phyloP scores from a whole-genome alignment of 1,284 basidiomycete species.

The Fomitiporia mediterranea region DNA sequence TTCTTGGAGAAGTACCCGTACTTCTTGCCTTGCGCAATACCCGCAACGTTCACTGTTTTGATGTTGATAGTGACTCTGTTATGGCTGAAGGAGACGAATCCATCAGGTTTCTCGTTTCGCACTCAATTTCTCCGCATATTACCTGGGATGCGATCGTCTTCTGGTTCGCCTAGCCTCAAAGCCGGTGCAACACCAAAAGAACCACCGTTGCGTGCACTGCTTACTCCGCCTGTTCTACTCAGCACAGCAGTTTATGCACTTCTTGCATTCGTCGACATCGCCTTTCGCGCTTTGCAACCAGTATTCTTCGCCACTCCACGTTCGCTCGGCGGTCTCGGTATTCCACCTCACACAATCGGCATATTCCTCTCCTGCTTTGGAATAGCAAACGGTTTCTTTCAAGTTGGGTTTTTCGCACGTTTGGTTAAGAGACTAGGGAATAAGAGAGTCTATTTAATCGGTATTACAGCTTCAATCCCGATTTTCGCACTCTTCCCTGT shows the following conservation, averaged over 20 bases:
- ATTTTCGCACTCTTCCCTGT: constrained; percentile 5
- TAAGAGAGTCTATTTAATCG: background rate
- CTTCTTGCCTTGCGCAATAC: constrained; percentile 25
- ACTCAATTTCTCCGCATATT: background rate
- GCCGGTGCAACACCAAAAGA: background rate
- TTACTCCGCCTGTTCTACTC: constrained; percentile 34
- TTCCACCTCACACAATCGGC: constrained; percentile 38
- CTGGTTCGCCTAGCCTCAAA: constrained; percentile 5
- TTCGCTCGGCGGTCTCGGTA: constrained; percentile 38
- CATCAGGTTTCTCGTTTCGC: background rate
- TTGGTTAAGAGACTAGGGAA: background rate
- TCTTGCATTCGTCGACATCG: constrained; percentile 36
- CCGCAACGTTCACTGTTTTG: constrained; percentile 12
- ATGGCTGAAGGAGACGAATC: background rate
- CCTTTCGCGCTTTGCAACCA: constrained; percentile 36
- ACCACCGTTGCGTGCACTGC: constrained; percentile 30
- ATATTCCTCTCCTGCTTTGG: constrained; percentile 29
- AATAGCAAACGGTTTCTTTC: constrained; percentile 18
- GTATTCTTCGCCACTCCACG: constrained; percentile 41
- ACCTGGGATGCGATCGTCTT: constrained; percentile 19
- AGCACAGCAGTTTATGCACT: constrained; percentile 39
- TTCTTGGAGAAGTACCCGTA: constrained; percentile 27
- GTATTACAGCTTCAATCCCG: background rate
- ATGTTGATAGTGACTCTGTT: background rate
- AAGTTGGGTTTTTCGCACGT: constrained; percentile 18